Conservation (phyloP, 208 protist genomes). For the Leishmania mexicana region DNA sequence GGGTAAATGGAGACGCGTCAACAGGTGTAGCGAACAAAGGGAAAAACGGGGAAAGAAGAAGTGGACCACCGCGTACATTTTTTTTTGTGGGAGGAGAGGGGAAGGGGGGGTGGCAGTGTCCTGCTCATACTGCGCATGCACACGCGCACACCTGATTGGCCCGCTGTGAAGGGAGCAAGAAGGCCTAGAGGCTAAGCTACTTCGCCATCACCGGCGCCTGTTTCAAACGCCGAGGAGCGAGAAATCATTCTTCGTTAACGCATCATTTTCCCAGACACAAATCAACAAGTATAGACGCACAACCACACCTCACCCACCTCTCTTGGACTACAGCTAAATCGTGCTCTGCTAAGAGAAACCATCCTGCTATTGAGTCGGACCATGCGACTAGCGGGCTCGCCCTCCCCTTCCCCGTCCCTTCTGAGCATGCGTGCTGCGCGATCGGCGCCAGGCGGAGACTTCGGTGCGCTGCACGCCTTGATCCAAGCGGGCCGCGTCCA, state of each 20-base stretch:
- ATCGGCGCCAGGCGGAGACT: not conserved
- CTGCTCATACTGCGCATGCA: not conserved
- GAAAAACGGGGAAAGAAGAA: not conserved
- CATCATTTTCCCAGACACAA: not conserved
- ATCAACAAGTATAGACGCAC: too few species aligned
- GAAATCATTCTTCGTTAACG: not conserved
- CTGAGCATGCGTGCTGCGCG: not conserved
- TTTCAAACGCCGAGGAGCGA: not conserved
- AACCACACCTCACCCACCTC: not conserved
- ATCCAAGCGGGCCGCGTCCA: not conserved
- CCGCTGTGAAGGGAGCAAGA: not conserved
- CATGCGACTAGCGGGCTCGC: not conserved
- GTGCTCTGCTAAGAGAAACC: not conserved
- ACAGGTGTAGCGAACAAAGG: not conserved
- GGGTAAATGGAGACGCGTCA: not conserved
- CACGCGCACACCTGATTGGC: not conserved
- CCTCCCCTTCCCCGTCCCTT: not conserved
- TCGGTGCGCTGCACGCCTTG: not conserved
- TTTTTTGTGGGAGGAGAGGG: too few species aligned
- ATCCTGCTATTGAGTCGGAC: not conserved
- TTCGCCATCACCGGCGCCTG: not conserved
- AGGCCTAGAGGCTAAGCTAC: not conserved
- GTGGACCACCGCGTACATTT: not conserved
- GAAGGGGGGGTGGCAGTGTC: not conserved
- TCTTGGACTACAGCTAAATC: not conserved